Conservation (phyloP, 768 basidiomycete genomes). For the Pisolithus marmoratus region DNA sequence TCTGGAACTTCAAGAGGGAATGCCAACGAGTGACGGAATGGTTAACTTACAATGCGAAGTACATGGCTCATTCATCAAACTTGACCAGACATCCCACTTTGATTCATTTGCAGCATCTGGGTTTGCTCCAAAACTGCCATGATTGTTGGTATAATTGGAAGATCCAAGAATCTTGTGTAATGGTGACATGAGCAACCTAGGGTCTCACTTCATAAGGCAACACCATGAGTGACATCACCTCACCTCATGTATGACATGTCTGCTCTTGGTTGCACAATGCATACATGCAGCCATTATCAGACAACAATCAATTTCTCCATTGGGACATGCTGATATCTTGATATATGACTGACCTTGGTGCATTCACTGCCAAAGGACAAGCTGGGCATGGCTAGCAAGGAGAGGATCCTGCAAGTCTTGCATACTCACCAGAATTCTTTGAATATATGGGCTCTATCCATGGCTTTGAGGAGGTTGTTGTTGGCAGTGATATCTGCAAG, state of each 20-base stretch:
- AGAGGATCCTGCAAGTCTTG: conserved; percentile 38
- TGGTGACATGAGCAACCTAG: conserved; percentile 22
- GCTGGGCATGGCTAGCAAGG: conserved; percentile 1
- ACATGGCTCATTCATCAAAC: conserved; percentile 64
- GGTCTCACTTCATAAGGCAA: conserved; percentile 66
- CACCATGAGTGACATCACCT: conserved; percentile 53
- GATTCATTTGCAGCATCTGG: conserved; percentile 20
- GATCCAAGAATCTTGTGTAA: background rate
- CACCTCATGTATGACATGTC: conserved; percentile 67
- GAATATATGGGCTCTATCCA: conserved; percentile 56
- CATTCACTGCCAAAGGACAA: too few relatives aligned
- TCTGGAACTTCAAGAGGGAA: conserved; percentile 44
- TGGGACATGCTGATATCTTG: conserved; percentile 58
- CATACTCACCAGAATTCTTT: conserved; percentile 59
- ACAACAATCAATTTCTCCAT: conserved; percentile 67
- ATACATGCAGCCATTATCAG: conserved; percentile 72
- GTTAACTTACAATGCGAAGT: conserved; percentile 52
- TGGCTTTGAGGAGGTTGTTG: conserved; percentile 52
- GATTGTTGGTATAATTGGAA: conserved; percentile 9
- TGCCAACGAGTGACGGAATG: conserved; percentile 25
- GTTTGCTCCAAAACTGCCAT: conserved; percentile 10
- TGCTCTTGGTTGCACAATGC: conserved; percentile 71
- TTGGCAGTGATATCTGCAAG: conserved; percentile 56
- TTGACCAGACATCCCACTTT: conserved; percentile 72
- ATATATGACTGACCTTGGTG: conserved; percentile 50